Base-by-base conservation (phyloP, 352 stramenopile genomes). In the Pythium myriotylum region DNA sequence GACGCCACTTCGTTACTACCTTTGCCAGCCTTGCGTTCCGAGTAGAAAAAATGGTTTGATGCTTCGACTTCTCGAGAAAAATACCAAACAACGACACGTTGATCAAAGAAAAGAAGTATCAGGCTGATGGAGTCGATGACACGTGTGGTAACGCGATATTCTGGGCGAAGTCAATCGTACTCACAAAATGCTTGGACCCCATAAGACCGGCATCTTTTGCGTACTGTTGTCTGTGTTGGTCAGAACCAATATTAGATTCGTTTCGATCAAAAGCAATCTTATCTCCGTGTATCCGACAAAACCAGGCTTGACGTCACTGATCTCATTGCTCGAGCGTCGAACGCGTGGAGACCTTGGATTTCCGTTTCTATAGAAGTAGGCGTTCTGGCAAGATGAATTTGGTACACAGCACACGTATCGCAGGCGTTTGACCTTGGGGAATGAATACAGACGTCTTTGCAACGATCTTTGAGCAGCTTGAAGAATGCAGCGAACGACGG, bases 391-490 rank as follows among this genome's bases (percentile, higher is more conserved):
- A 6, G 10, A 19, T 32, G 5, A 2, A 22, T n/a, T 2, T 20
- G 42, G 39, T 61, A 61, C 2, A 61, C 42, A 26, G 54, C 40
- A 19, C 26, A 61, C 14, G 22, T 53, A 12, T 58, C 51, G 19
- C 54, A 61, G 10, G 53, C 54, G 20, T 61, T 61, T n/a, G 39
- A 46, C 19, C 54, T 40, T 2, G 54, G 54, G 13, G 54, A 61
- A 8, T 24, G 14, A 19, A 61, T 61, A 17, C 39, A 40, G n/a
- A 50, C 32, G 23, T 59, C 39, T 13, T 47, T 59, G 52, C 52
- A 59, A 2, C 37, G 37, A 16, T 26, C 14, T 16, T 37, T 35
- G 7, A 50, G 10, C 1, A 39, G n/a, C 24, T 37, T 48, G 52
- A 35, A 59, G 40, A 59, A 59, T 10, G 37, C 14, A 17, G 9